These are phyloP conservation scores for Blastobotrys peoriensis DNA, from an alignment of 805 yeast genomes.

Conservation along the genomic window DNA sequence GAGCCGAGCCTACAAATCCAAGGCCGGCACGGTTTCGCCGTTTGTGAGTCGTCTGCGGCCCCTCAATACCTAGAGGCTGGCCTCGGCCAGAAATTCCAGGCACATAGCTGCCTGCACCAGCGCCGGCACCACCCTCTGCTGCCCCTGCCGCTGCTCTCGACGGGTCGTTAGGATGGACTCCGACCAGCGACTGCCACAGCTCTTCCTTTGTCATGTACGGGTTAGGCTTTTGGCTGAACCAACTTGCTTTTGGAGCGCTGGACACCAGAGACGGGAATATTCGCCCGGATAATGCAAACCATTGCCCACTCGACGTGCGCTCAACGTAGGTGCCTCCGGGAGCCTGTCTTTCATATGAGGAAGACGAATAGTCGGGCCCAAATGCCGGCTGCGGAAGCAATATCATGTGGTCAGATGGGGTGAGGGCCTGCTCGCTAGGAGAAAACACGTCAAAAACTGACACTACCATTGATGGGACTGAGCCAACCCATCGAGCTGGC, in stretches of 20 bases:
- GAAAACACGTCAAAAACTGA: slow-evolving; percentile 71
- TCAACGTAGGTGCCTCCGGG: slow-evolving; percentile 59
- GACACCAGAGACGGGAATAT: slow-evolving; percentile 77
- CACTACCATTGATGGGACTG: slow-evolving; percentile 64
- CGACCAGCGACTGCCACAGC: slow-evolving; percentile 16
- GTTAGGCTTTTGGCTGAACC: slow-evolving; percentile 33
- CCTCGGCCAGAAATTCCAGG: slow-evolving; percentile 9
- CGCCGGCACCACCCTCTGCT: slow-evolving; percentile 1
- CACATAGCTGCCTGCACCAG: slow-evolving; percentile 6
- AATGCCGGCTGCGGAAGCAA: slow-evolving; percentile 34
- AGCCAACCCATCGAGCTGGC: slow-evolving; percentile 73
- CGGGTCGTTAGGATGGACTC: slow-evolving; percentile 21
- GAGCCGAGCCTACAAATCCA: neutral
- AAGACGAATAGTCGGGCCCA: neutral
- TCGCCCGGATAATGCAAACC: slow-evolving; percentile 80
- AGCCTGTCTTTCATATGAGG: neutral
- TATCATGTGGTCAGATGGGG: slow-evolving; percentile 21
- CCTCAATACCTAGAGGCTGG: slow-evolving; percentile 4
- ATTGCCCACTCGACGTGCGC: slow-evolving; percentile 51
- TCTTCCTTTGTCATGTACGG: slow-evolving; percentile 8
- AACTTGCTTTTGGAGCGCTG: slow-evolving; percentile 70
- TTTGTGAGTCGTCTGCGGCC: slow-evolving; percentile 1
- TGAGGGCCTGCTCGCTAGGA: slow-evolving; percentile 10
- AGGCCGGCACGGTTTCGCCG: neutral
- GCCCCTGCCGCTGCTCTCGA: slow-evolving; percentile 3